phyloP scores from a whole-genome alignment of 2,329 filamentous ascomycete species.

The Xylariaceae sp. region DNA sequence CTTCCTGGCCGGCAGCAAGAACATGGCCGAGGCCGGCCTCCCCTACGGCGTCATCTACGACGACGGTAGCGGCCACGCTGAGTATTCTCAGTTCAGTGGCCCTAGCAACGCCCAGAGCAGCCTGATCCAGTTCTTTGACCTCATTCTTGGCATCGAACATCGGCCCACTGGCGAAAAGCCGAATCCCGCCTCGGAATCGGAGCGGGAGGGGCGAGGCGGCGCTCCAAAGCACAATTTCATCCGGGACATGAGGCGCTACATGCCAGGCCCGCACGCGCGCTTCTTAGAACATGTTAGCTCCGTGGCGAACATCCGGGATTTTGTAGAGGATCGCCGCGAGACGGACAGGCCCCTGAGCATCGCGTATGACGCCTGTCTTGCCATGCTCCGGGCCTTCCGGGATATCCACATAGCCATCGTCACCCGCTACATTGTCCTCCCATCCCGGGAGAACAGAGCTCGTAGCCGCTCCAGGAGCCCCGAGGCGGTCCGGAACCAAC shows the following conservation, averaged over 20 bases:
- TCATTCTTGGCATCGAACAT: conserved; percentile 84
- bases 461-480: conserved; percentile 56
- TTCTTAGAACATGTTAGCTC: conserved; percentile 76
- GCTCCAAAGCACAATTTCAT: conserved; percentile 80
- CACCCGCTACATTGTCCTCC: conserved; percentile 88
- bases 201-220: conserved; percentile 36
- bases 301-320: conserved; percentile 83
- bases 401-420: conserved; percentile 97
- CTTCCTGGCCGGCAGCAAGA: conserved; percentile 92
- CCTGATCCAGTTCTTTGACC: conserved; percentile 94
- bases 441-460: conserved; percentile 68
- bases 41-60: conserved; percentile 86
- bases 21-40: conserved; percentile 91
- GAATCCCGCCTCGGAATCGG: conserved; percentile 38
- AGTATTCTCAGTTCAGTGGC: conserved; percentile 80
- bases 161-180: conserved; percentile 75
- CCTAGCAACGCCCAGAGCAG: conserved; percentile 97
- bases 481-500: conserved; percentile 40
- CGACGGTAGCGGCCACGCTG: conserved; percentile 60
- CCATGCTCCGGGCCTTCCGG: conserved; percentile 62
- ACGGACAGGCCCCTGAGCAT: conserved; percentile 62
- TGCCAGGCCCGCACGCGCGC: conserved; percentile 86
- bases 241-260: conserved; percentile 93
- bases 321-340: conserved; percentile 56
- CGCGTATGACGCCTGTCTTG: conserved; percentile 86